Percentiles rank a stretch among this genome's conserved stretches.
Conservation (phyloP, 1,284 basidiomycete genomes). For the Ustilago vetiveriae region DNA sequence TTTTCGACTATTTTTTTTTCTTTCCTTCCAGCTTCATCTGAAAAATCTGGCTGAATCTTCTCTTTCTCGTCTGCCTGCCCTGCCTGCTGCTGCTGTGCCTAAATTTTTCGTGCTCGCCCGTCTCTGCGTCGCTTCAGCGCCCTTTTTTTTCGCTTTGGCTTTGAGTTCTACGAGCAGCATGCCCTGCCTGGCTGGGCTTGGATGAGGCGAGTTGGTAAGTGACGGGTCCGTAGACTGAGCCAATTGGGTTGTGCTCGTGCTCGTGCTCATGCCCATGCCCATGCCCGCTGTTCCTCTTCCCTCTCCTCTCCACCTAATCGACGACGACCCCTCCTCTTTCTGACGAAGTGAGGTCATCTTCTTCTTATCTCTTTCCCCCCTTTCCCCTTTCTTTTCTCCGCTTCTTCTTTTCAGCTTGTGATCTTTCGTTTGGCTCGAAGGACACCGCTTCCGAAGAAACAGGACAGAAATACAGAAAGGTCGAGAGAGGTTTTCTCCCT, state of each 20-base stretch:
- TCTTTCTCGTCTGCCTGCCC: neutral
- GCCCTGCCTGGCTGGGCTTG: neutral
- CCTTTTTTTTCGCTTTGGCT: no score
- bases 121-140: no score
- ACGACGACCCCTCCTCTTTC: conserved; percentile 32
- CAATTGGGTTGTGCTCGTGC: neutral
- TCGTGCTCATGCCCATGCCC: neutral
- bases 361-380: conserved; percentile 9
- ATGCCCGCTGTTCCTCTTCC: no score
- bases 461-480: neutral
- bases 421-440: conserved; percentile 28
- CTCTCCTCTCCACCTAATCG: conserved; percentile 12
- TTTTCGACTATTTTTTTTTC: neutral
- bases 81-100: conserved; percentile 7
- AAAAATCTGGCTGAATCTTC: neutral
- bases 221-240: neutral
- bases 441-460: conserved; percentile 18
- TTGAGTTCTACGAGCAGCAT: neutral
- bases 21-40: neutral
- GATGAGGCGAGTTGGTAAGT: neutral
- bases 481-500: conserved; percentile 16
- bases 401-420: conserved; percentile 7
- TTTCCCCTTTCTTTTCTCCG: conserved; percentile 11
- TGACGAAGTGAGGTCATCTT: conserved; percentile 34
- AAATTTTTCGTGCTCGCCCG: no score